These are phyloP conservation scores for Nicotiana tomentosiformis DNA, from an alignment of 257 asterid species.

Conservation along the genomic window DNA sequence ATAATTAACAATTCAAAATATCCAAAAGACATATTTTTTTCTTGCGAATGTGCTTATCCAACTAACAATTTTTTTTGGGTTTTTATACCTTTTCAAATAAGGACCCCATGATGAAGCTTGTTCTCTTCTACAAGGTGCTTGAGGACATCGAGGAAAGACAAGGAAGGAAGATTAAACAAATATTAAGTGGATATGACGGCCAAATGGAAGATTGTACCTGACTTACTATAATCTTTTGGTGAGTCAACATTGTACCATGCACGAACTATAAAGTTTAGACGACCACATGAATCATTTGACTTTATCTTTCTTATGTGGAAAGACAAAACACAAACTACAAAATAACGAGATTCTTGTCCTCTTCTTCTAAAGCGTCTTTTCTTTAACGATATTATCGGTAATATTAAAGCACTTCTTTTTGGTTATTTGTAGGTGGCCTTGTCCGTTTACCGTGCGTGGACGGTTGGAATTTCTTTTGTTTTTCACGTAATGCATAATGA, in stretches of 20 bases:
- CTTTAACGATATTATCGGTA: neutral
- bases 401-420: neutral
- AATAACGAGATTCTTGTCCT: neutral
- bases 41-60: slow-evolving; percentile 16
- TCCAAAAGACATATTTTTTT: no score
- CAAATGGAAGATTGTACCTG: neutral
- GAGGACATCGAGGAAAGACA: neutral
- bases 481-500: neutral
- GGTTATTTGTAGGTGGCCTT: neutral
- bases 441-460: neutral
- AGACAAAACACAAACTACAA: neutral
- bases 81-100: neutral
- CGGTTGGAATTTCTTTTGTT: neutral
- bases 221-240: neutral
- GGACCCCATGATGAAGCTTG: neutral
- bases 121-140: neutral
- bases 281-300: neutral
- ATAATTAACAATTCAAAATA: no score
- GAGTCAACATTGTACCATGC: slow-evolving; percentile 12
- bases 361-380: neutral
- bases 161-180: neutral
- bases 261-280: neutral
- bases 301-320: slow-evolving; percentile 13
- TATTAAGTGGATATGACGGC: slow-evolving; percentile 19
- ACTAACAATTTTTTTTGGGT: neutral